Base-by-base conservation (phyloP, 139 green algal genomes). In the Tetraselmis striata region DNA sequence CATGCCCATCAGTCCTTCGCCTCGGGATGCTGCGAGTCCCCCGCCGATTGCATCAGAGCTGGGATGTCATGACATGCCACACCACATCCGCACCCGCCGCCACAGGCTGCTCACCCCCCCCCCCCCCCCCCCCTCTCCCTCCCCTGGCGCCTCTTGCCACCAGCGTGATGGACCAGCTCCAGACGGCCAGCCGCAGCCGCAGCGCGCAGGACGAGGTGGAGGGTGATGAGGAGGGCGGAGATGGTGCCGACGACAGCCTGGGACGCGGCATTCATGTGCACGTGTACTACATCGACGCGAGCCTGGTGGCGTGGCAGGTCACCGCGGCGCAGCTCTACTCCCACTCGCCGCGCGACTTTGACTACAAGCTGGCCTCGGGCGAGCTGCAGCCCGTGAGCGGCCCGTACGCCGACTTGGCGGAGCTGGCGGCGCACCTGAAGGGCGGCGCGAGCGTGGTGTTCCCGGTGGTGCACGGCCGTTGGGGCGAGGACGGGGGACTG, bases 271-370 rank as follows among this genome's bases (percentile, higher is more conserved):
- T 89, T 23, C 28, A 86, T 26, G 80, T 90, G 27, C 27, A 76
- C 59, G 59, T 77, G 2, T 90, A 90, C 80, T 90, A 87, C 59
- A 28, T 90, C 1, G 87, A 90, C 80, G 28, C n/a, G 23, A 31
- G 2, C 29, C 31, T 87, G 59, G 24, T n/a, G 29, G 79, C 77
- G 23, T 90, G 79, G 23, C 78, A 76, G 24, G 81, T 89, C 29
- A 75, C 79, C 29, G 28, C 28, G 27, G 82, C 80, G 78, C 77
- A 90, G 80, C 81, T 90, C 81, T 90, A 90, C 59, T 90, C 81
- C 58, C 90, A 90, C 79, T 90, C 86, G 28, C 86, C 86, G 26
- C 79, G 77, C 1, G 86, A 90, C 86, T 90, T 90, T 74, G 86
- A 90, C 85, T 90, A 86, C 82, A 90, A 90, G 59, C 79, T 90